These are phyloP conservation scores for Eucalyptus curtisii DNA, from an alignment of 345 rosid species.

Conservation along the genomic window DNA sequence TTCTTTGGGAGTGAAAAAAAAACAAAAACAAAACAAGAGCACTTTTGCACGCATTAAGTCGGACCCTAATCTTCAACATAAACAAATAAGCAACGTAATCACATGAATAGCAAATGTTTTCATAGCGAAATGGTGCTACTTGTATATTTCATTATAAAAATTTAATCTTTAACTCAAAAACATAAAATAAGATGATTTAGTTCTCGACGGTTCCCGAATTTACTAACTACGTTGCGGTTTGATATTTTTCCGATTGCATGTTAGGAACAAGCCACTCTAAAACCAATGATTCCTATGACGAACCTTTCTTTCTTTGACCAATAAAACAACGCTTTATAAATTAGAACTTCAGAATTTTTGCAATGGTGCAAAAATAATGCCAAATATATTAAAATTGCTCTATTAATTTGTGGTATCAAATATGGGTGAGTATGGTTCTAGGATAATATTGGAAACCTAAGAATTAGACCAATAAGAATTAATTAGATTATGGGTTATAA, in stretches of 20 bases:
- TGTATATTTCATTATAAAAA: not conserved
- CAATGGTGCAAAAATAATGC: not conserved
- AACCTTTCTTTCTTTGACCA: not conserved
- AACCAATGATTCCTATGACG: rapidly evolving
- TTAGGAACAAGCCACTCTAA: not conserved
- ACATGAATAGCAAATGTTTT: not conserved
- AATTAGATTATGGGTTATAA: too few species aligned
- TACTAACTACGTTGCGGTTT: rapidly evolving
- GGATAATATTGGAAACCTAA: rapidly evolving
- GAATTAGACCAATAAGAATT: too few species aligned
- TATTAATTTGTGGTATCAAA: not conserved
- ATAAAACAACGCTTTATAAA: rapidly evolving
- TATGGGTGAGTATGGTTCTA: rapidly evolving
- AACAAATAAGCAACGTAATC: not conserved
- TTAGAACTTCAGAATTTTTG: not conserved
- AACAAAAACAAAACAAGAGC: not conserved
- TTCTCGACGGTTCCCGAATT: rapidly evolving
- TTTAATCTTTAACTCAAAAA: not conserved
- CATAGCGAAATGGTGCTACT: not conserved
- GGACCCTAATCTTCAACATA: not conserved
- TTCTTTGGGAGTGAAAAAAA: not conserved
- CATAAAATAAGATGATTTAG: not conserved
- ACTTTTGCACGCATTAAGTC: not conserved
- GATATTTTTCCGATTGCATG: rapidly evolving
- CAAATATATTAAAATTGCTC: not conserved